phyloP scores from a whole-genome alignment of 306 rosid species.

The Cyclanthera cordifolia region DNA sequence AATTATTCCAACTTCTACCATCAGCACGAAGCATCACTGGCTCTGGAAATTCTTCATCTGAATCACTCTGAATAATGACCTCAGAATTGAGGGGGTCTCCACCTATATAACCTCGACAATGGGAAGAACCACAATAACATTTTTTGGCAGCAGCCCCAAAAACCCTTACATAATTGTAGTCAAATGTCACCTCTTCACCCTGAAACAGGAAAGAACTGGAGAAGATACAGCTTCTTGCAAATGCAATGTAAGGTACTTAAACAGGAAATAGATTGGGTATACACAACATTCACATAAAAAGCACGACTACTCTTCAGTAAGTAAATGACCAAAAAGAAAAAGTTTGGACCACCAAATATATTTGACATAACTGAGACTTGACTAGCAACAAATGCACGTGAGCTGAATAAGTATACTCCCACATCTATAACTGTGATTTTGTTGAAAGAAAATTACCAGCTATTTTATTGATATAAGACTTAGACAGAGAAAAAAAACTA shows the following conservation, averaged over 20 bases:
- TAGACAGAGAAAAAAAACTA: background rate
- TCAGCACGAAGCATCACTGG: conserved; percentile 52
- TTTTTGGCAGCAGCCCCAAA: conserved; percentile 99
- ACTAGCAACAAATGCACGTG: background rate
- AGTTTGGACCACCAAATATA: background rate
- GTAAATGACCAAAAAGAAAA: background rate
- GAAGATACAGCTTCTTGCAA: background rate
- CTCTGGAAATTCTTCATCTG: conserved; percentile 90
- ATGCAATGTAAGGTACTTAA: conserved; percentile 2
- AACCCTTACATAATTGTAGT: conserved; percentile 98
- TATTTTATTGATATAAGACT: background rate
- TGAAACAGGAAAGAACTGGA: conserved; percentile 26
- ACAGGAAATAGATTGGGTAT: background rate
- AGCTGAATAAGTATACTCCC: background rate
- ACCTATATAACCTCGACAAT: conserved; percentile 86
- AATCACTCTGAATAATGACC: conserved; percentile 68
- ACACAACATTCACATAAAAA: background rate
- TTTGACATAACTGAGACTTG: background rate
- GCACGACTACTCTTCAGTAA: background rate
- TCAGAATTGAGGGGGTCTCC: conserved; percentile 73
- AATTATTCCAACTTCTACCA: conserved; percentile 26
- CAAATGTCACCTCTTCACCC: conserved; percentile 99
- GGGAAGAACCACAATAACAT: conserved; percentile 72
- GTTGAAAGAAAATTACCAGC: background rate
- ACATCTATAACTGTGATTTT: background rate